A percentile compares a stretch with the other conserved stretches of the same genome.
phyloP scores from a whole-genome alignment of 306 rosid species.

The Prunus mongolica region DNA sequence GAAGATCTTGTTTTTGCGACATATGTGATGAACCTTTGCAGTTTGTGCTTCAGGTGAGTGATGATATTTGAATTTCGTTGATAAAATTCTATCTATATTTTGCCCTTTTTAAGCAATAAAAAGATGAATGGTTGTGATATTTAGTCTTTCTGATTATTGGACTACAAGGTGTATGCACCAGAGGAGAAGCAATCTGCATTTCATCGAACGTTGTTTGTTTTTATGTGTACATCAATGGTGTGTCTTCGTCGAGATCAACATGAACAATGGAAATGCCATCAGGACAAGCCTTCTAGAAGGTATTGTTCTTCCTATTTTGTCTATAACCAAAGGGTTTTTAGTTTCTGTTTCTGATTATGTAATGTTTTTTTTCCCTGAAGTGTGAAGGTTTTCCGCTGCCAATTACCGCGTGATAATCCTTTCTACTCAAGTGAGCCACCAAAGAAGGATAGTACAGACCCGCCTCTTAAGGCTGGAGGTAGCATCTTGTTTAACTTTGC shows the following conservation, averaged over 20 bases:
- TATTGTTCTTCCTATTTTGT: slow-evolving; percentile 16
- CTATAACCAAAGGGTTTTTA: not conserved
- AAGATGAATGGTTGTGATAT: not conserved
- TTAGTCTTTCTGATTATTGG: slow-evolving; percentile 1
- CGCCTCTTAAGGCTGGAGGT: slow-evolving; percentile 58
- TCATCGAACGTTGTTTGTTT: slow-evolving; percentile 76
- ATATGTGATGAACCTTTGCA: slow-evolving; percentile 68
- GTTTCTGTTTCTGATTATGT: slow-evolving; percentile 21
- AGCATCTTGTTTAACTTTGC: slow-evolving; percentile 8
- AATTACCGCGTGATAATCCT: slow-evolving; percentile 59
- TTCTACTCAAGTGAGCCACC: slow-evolving; percentile 68
- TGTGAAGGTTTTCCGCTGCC: slow-evolving; percentile 87
- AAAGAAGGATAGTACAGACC: slow-evolving; percentile 40
- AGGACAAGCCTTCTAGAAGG: slow-evolving; percentile 65
- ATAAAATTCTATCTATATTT: not conserved
- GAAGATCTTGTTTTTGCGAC: slow-evolving; percentile 60
- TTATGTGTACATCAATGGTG: slow-evolving; percentile 76
- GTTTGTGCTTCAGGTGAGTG: slow-evolving; percentile 83
- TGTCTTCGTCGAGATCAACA: slow-evolving; percentile 84
- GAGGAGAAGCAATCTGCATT: slow-evolving; percentile 58
- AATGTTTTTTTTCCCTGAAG: slow-evolving; percentile 33
- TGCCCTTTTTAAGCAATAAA: not conserved
- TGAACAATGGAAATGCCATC: slow-evolving; percentile 69
- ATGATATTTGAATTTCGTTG: slow-evolving; percentile 7
- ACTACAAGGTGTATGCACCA: slow-evolving; percentile 69